A percentile compares a stretch with the other conserved stretches of the same genome.
These are phyloP conservation scores for Aulographum hederae DNA, from an alignment of 2,329 filamentous ascomycete species.

Conservation along the genomic window DNA sequence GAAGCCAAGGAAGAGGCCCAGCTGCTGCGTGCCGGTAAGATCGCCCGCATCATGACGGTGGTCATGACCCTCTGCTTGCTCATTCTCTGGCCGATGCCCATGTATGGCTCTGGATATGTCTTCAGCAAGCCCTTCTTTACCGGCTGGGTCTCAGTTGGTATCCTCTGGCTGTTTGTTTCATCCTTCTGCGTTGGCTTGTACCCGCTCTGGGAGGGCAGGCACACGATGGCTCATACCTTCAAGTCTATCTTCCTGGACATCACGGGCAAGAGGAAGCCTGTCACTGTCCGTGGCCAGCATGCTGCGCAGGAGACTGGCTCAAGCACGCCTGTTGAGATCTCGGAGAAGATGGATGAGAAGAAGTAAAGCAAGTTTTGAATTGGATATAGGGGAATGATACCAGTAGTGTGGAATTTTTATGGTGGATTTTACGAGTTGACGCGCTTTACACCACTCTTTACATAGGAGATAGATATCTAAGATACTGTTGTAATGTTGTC, in stretches of 20 bases:
- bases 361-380: no score
- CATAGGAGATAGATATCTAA: no score
- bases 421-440: no score
- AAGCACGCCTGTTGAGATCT: slow-evolving; percentile 5
- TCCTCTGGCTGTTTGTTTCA: slow-evolving; percentile 64
- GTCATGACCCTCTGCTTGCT: slow-evolving; percentile 52
- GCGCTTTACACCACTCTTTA: no score
- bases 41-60: slow-evolving; percentile 39
- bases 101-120: slow-evolving; percentile 70
- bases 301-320: slow-evolving; percentile 9
- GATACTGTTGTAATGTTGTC: no score
- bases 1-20: slow-evolving; percentile 23
- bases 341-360: slow-evolving; percentile 8
- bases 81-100: slow-evolving; percentile 79
- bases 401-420: no score
- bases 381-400: no score
- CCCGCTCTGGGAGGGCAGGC: slow-evolving; percentile 62
- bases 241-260: slow-evolving; percentile 45
- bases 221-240: slow-evolving; percentile 43
- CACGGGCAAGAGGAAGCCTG: slow-evolving; percentile 17
- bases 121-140: slow-evolving; percentile 72
- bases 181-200: slow-evolving; percentile 59
- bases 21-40: slow-evolving; percentile 24
- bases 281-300: slow-evolving; percentile 12
- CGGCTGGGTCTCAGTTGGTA: slow-evolving; percentile 45